Evolutionary conservation across 345 rosid species (phyloP), one percentile per base, ranked within the genome.

Genomic region (Salix arbutifolia): DNA sequence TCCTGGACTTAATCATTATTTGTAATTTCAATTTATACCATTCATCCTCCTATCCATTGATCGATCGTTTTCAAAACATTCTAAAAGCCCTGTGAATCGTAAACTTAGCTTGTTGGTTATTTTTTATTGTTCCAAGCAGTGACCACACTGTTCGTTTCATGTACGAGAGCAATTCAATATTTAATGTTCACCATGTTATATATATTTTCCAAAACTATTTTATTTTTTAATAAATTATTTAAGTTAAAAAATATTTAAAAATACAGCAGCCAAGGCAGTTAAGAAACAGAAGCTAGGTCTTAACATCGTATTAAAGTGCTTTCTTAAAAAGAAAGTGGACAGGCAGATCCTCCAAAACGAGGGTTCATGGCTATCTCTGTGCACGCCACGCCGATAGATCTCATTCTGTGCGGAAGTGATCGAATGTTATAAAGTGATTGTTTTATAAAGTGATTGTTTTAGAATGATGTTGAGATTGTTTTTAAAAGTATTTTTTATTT

Each of bases 391-490:
- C 11, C 11, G 26, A 58, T 23, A 23, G 64, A 58, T 58, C 64
- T 58, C 26, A 58, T 58, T 23, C 64, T 46, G 4, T 46, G 52
- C 6, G 52, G 52, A 46, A 46, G 52, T 46, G 52, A 35, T 35
- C 37, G 37, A 35, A 35, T 35, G 7, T 35, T 35, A 35, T 5
- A 35, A 5, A 35, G 37, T 5, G 0, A 35, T 5, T 5, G 7
- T 3, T n/a, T 28, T 28, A 28, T 28, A 28, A 0, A 0, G 35
- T 0, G 37, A 33, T 5, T 5, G 0, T 4, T n/a, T n/a, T n/a
- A n/a, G n/a, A n/a, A n/a, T n/a, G n/a, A n/a, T 31, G 35, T 4
- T 33, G 7, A 35, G 37, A 35, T 5, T 35, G 37, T 35, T 35
- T 35, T 35, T 5, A 35, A 35, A 5, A 35, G 6, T 35, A 35